Base-by-base conservation (phyloP, 2,329 filamentous ascomycete species). In the Mariannaea elegans region DNA sequence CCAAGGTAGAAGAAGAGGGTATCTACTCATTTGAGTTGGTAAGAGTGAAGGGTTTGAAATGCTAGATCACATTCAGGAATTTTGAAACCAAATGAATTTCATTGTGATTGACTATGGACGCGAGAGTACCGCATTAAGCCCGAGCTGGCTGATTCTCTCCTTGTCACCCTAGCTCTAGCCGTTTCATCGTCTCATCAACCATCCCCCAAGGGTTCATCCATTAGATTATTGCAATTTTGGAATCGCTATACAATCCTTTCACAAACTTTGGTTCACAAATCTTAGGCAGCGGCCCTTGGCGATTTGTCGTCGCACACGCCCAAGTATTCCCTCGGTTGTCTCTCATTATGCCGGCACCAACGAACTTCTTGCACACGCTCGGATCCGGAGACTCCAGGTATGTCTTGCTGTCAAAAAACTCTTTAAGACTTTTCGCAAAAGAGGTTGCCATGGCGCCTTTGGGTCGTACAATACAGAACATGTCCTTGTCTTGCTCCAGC, bases 331-430 rank as follows among this genome's bases (percentile, higher is more conserved):
- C 34, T 2, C 47, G 39, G 3, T 36, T 27, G 27, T 65, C 63
- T 13, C 42, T 42, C 58, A 65, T 49, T 19, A 65, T 65, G 7
- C 63, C 63, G 8, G 63, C 63, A 2, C 61, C 63, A 24, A 65
- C 50, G 27, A 52, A 34, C 14, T 42, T 44, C 4, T 14, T 29
- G 36, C 61, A 64, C 5, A 58, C 32, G 1, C 31, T 39, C 4
- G 24, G 4, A 4, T 13, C 32, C 7, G 32, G 32, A 9, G 10
- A 44, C 12, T 36, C 42, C 21, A 63, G 14, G 24, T 61, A 63
- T 16, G 48, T 23, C 23, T 19, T 14, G 45, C 45, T 1, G 34
- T 50, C 4, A 52, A 23, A n/a, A 61, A 63, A 14, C 29, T 19
- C 3, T 9, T 50, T 61, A 41, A 1, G 39, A 14, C 23, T 61